Percentiles rank a stretch among this genome's conserved stretches.
These are phyloP conservation scores for Aspergillus taichungensis DNA, from an alignment of 495 filamentous ascomycete genomes.

Conservation along the genomic window DNA sequence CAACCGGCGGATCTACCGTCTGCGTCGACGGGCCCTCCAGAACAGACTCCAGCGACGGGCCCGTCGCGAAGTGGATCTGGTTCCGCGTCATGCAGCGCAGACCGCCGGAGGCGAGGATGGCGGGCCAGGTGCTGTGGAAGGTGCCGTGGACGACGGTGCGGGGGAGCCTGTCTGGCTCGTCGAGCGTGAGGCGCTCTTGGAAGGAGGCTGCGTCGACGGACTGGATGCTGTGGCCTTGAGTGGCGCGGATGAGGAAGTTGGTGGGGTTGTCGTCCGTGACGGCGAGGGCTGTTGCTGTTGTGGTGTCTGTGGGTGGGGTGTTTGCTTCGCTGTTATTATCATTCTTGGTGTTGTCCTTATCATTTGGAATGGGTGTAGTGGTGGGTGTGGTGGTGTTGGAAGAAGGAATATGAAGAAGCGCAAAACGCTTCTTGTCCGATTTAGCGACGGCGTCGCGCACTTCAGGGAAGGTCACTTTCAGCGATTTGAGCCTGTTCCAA, in stretches of 20 bases:
- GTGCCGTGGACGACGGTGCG: constrained; percentile 76
- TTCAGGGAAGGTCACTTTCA: constrained; percentile 65
- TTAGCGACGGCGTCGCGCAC: constrained; percentile 58
- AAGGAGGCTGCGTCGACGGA: constrained; percentile 58
- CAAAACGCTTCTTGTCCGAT: constrained; percentile 90
- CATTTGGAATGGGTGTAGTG: constrained; percentile 3
- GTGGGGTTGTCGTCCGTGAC: constrained; percentile 39
- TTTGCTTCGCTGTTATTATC: constrained; percentile 5
- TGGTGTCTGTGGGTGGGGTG: constrained; percentile 1
- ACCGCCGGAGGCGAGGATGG: constrained; percentile 64
- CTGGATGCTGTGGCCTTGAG: constrained; percentile 71
- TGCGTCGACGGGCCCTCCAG: constrained; percentile 14
- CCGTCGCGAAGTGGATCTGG: constrained; percentile 80
- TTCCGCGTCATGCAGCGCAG: constrained; percentile 71
- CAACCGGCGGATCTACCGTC: constrained; percentile 38
- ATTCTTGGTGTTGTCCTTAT: constrained; percentile 8
- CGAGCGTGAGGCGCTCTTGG: constrained; percentile 52
- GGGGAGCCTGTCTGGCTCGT: constrained; percentile 44
- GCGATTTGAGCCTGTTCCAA: constrained; percentile 58
- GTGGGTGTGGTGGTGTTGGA: constrained; percentile 10
- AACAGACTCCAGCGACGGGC: constrained; percentile 41
- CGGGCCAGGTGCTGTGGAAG: constrained; percentile 62
- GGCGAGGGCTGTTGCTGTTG: constrained; percentile 24
- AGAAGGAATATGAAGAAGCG: constrained; percentile 41
- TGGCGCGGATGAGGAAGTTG: constrained; percentile 84